Evolutionary conservation across 495 filamentous ascomycete species (phyloP).

Genomic region (Tuber indicum): DNA sequence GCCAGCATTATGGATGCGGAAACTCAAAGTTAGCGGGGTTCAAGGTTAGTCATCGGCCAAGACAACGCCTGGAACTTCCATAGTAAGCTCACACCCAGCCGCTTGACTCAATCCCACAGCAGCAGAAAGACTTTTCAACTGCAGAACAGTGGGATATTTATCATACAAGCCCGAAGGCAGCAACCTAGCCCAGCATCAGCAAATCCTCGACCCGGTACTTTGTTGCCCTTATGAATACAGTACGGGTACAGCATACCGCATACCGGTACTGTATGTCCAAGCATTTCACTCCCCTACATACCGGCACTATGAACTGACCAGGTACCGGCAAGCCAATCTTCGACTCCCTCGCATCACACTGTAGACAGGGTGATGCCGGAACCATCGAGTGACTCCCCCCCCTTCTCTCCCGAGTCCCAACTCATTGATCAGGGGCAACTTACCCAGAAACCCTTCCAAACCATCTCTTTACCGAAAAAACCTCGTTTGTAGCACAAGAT

Average conservation of each 20-base stretch:
- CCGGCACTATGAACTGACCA: neutral
- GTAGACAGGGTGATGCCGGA: neutral
- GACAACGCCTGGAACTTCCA: neutral
- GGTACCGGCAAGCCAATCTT: neutral
- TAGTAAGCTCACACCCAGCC: neutral
- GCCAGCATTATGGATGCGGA: neutral
- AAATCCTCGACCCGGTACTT: neutral
- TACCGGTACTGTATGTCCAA: neutral
- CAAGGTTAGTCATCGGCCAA: neutral
- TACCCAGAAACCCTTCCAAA: neutral
- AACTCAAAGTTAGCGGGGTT: neutral
- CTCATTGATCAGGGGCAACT: neutral
- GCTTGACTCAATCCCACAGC: neutral
- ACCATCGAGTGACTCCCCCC: neutral
- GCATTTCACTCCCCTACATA: neutral
- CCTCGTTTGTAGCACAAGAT: neutral
- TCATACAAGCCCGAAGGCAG: neutral
- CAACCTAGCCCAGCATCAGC: neutral
- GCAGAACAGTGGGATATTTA: neutral
- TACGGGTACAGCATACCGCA: neutral
- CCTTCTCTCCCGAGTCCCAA: neutral
- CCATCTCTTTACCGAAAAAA: neutral
- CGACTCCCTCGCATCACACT: neutral
- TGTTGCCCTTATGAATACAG: neutral
- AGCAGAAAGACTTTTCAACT: neutral